Percentiles rank a stretch among this genome's conserved stretches.
These are phyloP conservation scores for Cercospora zeina DNA, from an alignment of 2,329 filamentous ascomycete species.

Conservation along the genomic window DNA sequence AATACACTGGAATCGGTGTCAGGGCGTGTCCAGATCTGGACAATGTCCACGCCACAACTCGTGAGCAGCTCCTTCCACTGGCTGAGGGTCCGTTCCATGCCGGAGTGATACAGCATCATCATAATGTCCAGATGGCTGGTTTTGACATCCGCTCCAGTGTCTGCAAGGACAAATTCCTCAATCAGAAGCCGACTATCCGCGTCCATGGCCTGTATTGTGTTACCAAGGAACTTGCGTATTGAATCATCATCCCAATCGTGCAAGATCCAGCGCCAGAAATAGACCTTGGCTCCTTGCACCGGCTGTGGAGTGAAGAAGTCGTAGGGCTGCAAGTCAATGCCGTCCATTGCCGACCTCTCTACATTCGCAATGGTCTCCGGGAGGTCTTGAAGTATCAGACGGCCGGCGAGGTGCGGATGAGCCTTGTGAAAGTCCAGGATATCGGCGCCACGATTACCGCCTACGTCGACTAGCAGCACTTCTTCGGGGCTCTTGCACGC, in stretches of 20 bases:
- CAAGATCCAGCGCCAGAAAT: conserved; percentile 31
- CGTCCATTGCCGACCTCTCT: conserved; percentile 18
- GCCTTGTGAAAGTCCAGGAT: conserved; percentile 25
- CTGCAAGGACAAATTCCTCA: conserved; percentile 31
- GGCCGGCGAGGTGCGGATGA: conserved; percentile 24
- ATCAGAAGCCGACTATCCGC: conserved; percentile 31
- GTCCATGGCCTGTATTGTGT: conserved; percentile 27
- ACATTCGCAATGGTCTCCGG: conserved; percentile 30
- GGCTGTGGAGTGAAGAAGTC: conserved; percentile 37
- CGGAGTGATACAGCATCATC: conserved; percentile 21
- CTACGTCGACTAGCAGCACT: conserved; percentile 34
- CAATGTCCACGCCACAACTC: conserved; percentile 16
- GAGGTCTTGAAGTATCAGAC: conserved; percentile 36
- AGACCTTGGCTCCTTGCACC: conserved; percentile 32
- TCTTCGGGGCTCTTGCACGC: conserved; percentile 18
- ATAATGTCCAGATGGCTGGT: conserved; percentile 22
- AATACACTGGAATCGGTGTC: conserved; percentile 18
- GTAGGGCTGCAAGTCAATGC: conserved; percentile 25
- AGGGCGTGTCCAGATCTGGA: conserved; percentile 20
- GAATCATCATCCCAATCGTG: conserved; percentile 36
- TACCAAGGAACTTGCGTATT: conserved; percentile 27
- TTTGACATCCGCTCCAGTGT: conserved; percentile 18
- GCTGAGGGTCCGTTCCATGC: conserved; percentile 17
- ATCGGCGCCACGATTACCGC: conserved; percentile 33
- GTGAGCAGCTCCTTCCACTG: conserved; percentile 16